Percentiles rank a stretch among this genome's conserved stretches.
Evolutionary conservation across 306 rosid genomes (phyloP).

Genomic region (Cicer cuneatum): DNA sequence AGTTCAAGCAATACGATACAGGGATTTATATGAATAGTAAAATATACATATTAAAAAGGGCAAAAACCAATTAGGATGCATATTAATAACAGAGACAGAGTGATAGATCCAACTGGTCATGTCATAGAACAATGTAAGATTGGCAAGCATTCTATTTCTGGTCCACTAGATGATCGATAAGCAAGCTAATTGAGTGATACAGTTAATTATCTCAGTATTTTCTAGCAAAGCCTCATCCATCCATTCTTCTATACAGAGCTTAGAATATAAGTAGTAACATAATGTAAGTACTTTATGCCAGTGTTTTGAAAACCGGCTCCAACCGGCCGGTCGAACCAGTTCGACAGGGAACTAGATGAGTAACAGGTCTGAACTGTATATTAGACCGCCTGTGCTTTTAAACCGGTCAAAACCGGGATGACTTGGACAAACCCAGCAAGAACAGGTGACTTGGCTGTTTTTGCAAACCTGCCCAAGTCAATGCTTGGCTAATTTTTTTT

Average conservation of each 20-base stretch:
- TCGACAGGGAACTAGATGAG: no score
- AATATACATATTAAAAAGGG: conserved; percentile 17
- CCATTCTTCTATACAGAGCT: conserved; percentile 1
- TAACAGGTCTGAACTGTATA: no score
- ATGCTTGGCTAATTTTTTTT: no score
- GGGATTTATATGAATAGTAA: not conserved
- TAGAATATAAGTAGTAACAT: conserved; percentile 3
- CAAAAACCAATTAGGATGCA: conserved; percentile 11
- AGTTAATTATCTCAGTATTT: conserved; percentile 12
- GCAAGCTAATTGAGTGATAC: conserved; percentile 27
- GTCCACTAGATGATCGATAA: conserved; percentile 18
- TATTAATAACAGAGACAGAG: not conserved
- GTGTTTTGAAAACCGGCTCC: no score
- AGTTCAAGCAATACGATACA: conserved; percentile 21
- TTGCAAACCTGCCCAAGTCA: no score
- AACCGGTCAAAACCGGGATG: no score
- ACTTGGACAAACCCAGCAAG: no score
- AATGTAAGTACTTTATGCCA: not conserved
- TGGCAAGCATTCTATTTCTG: conserved; percentile 13
- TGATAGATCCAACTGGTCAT: not conserved
- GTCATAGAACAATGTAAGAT: not conserved
- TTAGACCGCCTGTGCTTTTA: no score
- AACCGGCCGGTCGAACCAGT: no score
- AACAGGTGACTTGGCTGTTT: no score
- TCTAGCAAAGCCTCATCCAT: conserved; percentile 34